phyloP scores from a whole-genome alignment of 108 stramenopile species.

The Skeletonema potamos region DNA sequence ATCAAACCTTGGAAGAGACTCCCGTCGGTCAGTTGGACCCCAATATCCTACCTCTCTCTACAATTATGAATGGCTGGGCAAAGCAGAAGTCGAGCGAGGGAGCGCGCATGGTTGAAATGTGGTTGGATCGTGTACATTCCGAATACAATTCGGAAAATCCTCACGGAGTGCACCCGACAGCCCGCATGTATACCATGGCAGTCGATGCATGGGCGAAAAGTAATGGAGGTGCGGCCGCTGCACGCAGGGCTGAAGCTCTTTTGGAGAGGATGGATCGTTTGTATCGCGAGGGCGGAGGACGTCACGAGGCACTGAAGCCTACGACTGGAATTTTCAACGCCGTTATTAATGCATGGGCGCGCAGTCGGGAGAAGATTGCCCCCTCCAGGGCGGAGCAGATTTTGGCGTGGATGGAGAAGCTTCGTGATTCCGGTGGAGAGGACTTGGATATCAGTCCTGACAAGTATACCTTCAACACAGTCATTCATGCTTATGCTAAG shows the following conservation, averaged over 20 bases:
- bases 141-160: slow-evolving; percentile 72
- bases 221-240: slow-evolving; percentile 72
- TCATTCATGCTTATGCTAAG: slow-evolving; percentile 77
- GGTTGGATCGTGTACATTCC: slow-evolving; percentile 69
- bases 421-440: slow-evolving; percentile 49
- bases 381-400: slow-evolving; percentile 82
- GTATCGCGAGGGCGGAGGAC: slow-evolving; percentile 54
- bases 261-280: slow-evolving; percentile 74
- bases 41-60: slow-evolving; percentile 58
- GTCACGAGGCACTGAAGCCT: slow-evolving; percentile 66
- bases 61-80: slow-evolving; percentile 88
- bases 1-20: slow-evolving; percentile 61
- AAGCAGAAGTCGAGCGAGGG: slow-evolving; percentile 81
- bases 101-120: slow-evolving; percentile 81
- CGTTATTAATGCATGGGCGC: slow-evolving; percentile 79
- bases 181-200: slow-evolving; percentile 87
- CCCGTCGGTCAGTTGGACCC: slow-evolving; percentile 75
- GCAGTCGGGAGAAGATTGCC: slow-evolving; percentile 73
- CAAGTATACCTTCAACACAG: slow-evolving; percentile 81
- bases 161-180: slow-evolving; percentile 54
- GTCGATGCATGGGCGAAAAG: slow-evolving; percentile 91
- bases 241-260: slow-evolving; percentile 76
- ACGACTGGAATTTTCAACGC: slow-evolving; percentile 88
- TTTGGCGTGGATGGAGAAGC: slow-evolving; percentile 78
- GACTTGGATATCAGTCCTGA: slow-evolving; percentile 67